Percentiles rank a stretch among this genome's conserved stretches.
Conservation (phyloP, 2,329 filamentous ascomycete species). For the Ceratocystis albifundus region DNA sequence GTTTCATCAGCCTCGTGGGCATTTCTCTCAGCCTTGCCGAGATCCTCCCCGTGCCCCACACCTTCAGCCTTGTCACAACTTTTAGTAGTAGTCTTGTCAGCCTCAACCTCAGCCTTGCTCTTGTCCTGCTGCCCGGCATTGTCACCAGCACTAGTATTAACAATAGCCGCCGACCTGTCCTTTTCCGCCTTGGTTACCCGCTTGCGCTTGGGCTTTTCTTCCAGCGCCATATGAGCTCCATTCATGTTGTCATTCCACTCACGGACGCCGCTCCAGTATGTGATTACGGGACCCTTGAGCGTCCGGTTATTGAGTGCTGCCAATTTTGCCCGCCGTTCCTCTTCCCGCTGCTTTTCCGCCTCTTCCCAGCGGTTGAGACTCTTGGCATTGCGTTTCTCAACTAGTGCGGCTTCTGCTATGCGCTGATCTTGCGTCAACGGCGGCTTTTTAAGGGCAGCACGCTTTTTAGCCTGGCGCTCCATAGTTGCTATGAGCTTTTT, state of each 20-base stretch:
- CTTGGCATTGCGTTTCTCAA: constrained; percentile 79
- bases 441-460: constrained; percentile 64
- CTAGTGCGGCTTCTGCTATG: constrained; percentile 65
- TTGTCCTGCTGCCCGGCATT: not conserved
- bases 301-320: constrained; percentile 80
- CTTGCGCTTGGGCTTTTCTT: constrained; percentile 49
- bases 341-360: constrained; percentile 77
- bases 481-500: constrained; percentile 58
- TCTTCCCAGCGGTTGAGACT: constrained; percentile 90
- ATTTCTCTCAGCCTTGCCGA: not conserved
- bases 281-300: constrained; percentile 77
- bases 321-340: constrained; percentile 69
- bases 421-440: constrained; percentile 80
- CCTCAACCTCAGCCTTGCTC: not conserved
- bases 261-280: constrained; percentile 86
- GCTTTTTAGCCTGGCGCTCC: constrained; percentile 56
- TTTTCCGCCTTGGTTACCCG: constrained; percentile 33
- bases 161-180: constrained; percentile 25
- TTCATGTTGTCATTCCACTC: constrained; percentile 66
- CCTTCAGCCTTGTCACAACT: not conserved
- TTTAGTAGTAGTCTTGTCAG: not conserved
- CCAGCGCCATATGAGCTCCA: constrained; percentile 52
- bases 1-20: not conserved
- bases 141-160: constrained; percentile 10
- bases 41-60: not conserved